Base-by-base conservation (phyloP, 495 filamentous ascomycete genomes). In the Schizothecium vesticola region DNA sequence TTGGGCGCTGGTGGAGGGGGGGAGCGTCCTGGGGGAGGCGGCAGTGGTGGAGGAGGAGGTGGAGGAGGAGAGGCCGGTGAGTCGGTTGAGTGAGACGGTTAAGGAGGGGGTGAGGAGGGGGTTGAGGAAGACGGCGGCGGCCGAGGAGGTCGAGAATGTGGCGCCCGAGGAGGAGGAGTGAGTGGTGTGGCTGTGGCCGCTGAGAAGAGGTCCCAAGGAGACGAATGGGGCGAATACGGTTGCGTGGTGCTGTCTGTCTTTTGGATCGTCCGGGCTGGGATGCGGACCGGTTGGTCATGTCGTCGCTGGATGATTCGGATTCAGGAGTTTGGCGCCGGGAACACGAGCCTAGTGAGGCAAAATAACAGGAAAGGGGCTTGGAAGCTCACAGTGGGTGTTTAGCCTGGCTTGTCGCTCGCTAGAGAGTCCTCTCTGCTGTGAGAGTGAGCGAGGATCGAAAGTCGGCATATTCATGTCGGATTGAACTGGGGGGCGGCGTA, bases 1-100 rank as follows among this genome's bases (percentile, higher is more conserved):
- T 76, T 99, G 95, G 95, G 86, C 88, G 78, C 76, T 99, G 13
- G 59, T 63, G 12, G 72, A 74, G 61, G 74, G 70, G 57, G 51
- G 26, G 59, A 74, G 70, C 21, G 59, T 77, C 1, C 69, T 73
- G 36, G 65, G 63, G 59, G 68, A 73, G 58, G 64, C 67, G 55
- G 63, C 21, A 11, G 63, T 29, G 22, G 56, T 68, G 36, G 69
- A 22, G 22, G 63, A 66, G 62, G 57, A 71, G 59, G 60, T 66
- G 21, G 67, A 16, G n/a, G 65, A 67, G 33, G 64, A 56, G 43
- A 51, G 43, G 43, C 43, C 43, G 6, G 43, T 51, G 5, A 51
- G 43, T 51, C 43, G 43, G 43, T 51, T 51, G 43, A 51, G 43
- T 51, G 43, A 51, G 28, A 64, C 69, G 24, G 68, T 56, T 11